phyloP scores from a whole-genome alignment of 345 rosid species.

The Kandelia obovata region DNA sequence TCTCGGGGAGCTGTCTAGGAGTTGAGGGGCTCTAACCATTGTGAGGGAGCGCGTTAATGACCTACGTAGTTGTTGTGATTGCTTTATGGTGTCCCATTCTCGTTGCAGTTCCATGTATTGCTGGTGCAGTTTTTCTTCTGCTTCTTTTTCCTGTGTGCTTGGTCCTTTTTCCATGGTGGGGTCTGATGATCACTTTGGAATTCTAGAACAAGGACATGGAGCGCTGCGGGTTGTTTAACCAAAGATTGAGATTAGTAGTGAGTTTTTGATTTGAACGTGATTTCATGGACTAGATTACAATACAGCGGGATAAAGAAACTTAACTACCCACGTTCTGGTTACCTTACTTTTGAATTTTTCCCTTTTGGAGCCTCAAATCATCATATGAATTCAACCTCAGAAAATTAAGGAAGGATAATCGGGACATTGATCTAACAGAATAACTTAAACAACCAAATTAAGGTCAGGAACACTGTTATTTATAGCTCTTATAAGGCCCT shows the following conservation, averaged over 20 bases:
- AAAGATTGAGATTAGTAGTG: background rate
- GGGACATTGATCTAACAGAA: no score
- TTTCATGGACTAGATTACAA: background rate
- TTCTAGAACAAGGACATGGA: constrained; percentile 2
- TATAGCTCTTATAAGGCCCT: no score
- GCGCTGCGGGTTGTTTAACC: background rate
- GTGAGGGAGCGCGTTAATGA: constrained; percentile 26
- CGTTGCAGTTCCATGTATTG: constrained; percentile 6
- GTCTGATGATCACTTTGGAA: constrained; percentile 11
- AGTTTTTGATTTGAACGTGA: background rate
- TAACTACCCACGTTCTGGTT: background rate
- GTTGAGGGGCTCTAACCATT: constrained; percentile 18
- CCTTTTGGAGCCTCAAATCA: background rate
- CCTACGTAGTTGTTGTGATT: constrained; percentile 11
- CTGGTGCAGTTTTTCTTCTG: constrained; percentile 25
- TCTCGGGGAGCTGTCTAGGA: constrained; percentile 43
- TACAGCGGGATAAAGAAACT: background rate
- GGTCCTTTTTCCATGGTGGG: constrained; percentile 32
- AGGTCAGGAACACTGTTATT: no score
- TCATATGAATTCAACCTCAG: no score
- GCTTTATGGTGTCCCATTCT: constrained; percentile 38
- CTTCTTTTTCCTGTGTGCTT: constrained; percentile 9
- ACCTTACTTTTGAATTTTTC: background rate
- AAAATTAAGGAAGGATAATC: no score
- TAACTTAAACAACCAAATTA: no score